phyloP scores from a whole-genome alignment of 2,329 filamentous ascomycete genomes.

The Teratosphaeria destructans region DNA sequence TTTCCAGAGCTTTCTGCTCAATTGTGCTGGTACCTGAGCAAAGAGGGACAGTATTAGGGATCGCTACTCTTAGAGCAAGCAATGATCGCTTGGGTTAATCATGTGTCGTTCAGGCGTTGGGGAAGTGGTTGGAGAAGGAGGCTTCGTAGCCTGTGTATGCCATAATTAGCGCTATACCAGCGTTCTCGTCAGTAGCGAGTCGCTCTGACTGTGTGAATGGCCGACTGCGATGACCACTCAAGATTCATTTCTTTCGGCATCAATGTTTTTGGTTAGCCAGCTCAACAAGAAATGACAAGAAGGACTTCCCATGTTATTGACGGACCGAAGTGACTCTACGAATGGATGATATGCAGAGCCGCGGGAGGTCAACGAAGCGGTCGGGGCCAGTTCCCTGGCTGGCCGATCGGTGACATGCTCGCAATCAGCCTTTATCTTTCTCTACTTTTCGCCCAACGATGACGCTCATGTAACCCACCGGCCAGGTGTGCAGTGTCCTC shows the following conservation, averaged over 20 bases:
- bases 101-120: neutral
- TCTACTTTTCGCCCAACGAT: slow-evolving; percentile 26
- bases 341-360: neutral
- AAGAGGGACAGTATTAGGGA: neutral
- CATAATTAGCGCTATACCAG: neutral
- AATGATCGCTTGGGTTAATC: neutral
- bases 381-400: neutral
- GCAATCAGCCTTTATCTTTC: neutral
- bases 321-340: neutral
- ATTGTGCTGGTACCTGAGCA: neutral
- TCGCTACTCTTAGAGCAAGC: neutral
- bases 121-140: neutral
- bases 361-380: neutral
- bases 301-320: neutral
- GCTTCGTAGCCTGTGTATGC: neutral
- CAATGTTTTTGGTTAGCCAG: too few relatives aligned
- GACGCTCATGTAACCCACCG: slow-evolving; percentile 38
- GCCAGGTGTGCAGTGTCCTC: slow-evolving; percentile 37
- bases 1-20: neutral
- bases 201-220: too few relatives aligned
- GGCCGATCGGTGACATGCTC: neutral
- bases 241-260: too few relatives aligned
- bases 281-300: too few relatives aligned
- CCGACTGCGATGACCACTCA: too few relatives aligned
- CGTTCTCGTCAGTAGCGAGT: neutral